Percentiles rank a stretch among this genome's conserved stretches.
phyloP scores from a whole-genome alignment of 768 basidiomycete species.

The Galerina marginata region DNA sequence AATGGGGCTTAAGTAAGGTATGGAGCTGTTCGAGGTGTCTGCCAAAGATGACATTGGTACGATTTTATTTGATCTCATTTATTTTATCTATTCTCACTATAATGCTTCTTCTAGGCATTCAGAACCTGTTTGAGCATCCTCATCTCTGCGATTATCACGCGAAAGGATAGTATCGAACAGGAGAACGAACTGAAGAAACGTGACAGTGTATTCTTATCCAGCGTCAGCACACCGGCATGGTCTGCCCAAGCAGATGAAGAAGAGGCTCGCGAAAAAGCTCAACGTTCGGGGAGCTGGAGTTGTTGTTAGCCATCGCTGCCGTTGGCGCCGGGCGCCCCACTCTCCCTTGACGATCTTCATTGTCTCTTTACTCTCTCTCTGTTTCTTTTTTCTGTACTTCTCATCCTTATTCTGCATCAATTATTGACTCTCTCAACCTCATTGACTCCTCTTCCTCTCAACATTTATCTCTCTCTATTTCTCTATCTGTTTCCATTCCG shows the following conservation, averaged over 20 bases:
- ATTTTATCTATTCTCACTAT: slow-evolving; percentile 1
- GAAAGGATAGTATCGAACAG: slow-evolving; percentile 78
- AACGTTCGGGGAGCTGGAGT: slow-evolving; percentile 63
- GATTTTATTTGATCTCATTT: slow-evolving; percentile 29
- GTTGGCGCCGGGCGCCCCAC: slow-evolving; percentile 22
- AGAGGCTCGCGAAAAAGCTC: slow-evolving; percentile 64
- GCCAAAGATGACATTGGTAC: slow-evolving; percentile 86
- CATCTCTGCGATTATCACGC: slow-evolving; percentile 78
- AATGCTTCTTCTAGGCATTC: slow-evolving; percentile 61
- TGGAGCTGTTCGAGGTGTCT: slow-evolving; percentile 91
- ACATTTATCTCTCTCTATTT: slow-evolving; percentile 23
- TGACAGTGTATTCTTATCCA: slow-evolving; percentile 81
- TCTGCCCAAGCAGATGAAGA: slow-evolving; percentile 82
- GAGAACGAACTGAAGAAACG: slow-evolving; percentile 82
- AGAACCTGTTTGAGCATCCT: slow-evolving; percentile 80
- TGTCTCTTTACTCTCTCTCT: slow-evolving; percentile 19
- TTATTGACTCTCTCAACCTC: slow-evolving; percentile 26
- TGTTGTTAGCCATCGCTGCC: slow-evolving; percentile 59
- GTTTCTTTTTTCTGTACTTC: slow-evolving; percentile 7
- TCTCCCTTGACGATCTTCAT: slow-evolving; percentile 27
- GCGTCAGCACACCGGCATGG: slow-evolving; percentile 71
- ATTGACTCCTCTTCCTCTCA: slow-evolving; percentile 15
- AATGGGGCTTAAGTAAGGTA: slow-evolving; percentile 82
- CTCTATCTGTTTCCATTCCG: background rate
- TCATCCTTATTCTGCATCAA: slow-evolving; percentile 23